Base-by-base conservation (phyloP, 2,329 filamentous ascomycete genomes). In the Cytospora piceae region DNA sequence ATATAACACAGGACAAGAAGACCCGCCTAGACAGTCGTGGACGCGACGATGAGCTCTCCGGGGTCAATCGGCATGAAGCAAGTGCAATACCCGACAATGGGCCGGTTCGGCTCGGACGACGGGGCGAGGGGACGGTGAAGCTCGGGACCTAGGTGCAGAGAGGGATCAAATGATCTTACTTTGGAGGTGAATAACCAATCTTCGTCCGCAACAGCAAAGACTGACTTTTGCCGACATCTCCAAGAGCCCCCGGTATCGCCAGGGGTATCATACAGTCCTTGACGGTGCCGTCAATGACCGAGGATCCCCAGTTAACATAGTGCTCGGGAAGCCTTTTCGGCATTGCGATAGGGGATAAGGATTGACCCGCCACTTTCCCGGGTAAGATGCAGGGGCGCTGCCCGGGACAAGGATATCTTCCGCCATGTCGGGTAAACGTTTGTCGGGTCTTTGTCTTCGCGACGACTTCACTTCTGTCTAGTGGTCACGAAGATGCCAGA, bases 291-390 rank as follows among this genome's bases (percentile, higher is more conserved):
- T 58, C 61, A 63, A 58, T 39, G 53, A 39, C 39, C 29, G 46
- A 53, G n/a, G 12, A 39, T 24, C 17, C 42, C 14, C 31, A 17
- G 1, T 22, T 17, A 32, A 20, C 17, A 2, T 22, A n/a, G 6
- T 57, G 29, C 24, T 53, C 64, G 64, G 64, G 37, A 63, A 57
- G 46, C n/a, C 55, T 57, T 46, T 34, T 67, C 62, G 65, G 62
- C 65, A 66, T 32, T 61, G 51, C 15, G 46, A 24, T 46, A 24
- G 53, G 46, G 61, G 62, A 52, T 65, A 65, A 65, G 58, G 37
- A 65, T 61, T 65, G 58, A 62, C 62, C 62, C 65, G 65, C 46
- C 54, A 52, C 37, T 61, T 65, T 56, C 65, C 63, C 46, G 34
- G 46, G 39, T 49, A 49, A 63, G 27, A 20, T 42, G 59, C 34